Evolutionary conservation across 805 yeast genomes (phyloP).

Genomic region (Saccharomycopsis selenospora): DNA sequence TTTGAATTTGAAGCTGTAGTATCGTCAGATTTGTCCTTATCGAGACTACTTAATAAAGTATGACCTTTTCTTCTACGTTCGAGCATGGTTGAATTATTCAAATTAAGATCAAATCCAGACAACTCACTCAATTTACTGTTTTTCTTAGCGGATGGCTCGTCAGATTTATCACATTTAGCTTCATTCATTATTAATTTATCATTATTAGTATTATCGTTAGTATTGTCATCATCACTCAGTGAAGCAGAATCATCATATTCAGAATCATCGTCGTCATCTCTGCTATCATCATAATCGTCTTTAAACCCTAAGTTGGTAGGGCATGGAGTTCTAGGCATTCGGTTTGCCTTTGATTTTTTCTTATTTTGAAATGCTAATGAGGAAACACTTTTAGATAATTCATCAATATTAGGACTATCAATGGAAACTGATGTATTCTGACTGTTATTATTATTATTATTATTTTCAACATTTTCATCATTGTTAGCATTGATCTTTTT

Average conservation of each 20-base stretch:
- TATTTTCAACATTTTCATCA: not conserved
- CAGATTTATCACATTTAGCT: not conserved
- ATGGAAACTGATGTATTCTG: not conserved
- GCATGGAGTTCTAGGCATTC: constrained; percentile 18
- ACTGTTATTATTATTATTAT: not conserved
- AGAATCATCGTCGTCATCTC: constrained; percentile 12
- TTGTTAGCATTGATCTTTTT: not conserved
- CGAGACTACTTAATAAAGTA: too few species aligned
- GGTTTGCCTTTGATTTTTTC: constrained; percentile 4
- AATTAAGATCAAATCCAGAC: constrained; percentile 2
- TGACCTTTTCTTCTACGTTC: constrained; percentile 14
- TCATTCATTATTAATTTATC: not conserved
- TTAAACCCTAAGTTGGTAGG: constrained; percentile 12
- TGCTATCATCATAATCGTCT: constrained; percentile 12
- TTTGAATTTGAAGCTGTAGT: too few species aligned
- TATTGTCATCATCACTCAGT: not conserved
- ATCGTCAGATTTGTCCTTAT: too few species aligned
- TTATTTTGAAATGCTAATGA: constrained; percentile 7
- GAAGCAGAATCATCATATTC: not conserved
- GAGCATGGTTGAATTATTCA: constrained; percentile 17
- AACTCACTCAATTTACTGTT: not conserved
- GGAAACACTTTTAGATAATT: constrained; percentile 11
- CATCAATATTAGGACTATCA: constrained; percentile 1
- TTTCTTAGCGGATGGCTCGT: not conserved
- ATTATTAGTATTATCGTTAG: not conserved